Base-by-base conservation (phyloP, 2,329 filamentous ascomycete genomes). In the Sclerotinia trifoliorum region DNA sequence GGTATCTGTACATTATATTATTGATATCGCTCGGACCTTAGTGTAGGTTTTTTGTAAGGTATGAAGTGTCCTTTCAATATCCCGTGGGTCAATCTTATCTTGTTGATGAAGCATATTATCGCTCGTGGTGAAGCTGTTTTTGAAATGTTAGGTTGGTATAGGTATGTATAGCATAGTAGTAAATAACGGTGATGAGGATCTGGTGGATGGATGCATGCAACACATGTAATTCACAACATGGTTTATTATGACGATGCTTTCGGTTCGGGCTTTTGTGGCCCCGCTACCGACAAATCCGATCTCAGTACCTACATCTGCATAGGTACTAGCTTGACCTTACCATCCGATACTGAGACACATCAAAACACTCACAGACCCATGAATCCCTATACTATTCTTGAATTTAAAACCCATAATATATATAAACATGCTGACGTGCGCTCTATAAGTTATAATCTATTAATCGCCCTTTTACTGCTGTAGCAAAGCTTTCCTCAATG, bases 61-160 rank as follows among this genome's bases (percentile, higher is more conserved):
- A 51, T 21, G 21, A 62, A 62, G 29, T 62, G 60, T 62, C 60
- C 60, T 62, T 51, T 62, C 60, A 26, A 62, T 42, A 26, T 51
- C 46, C 60, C 29, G 58, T 19, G 44, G 58, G 57, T 61, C 42
- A 35, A 48, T 61, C 44, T 21, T 17, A 29, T 48, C n/a, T 61
- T 48, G 26, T 49, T 35, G 29, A 24, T 61, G 35, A 10, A 24
- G 42, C 29, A 61, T 62, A 46, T 19, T 51, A 51, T 51, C 60
- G 60, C 60, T 21, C n/a, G 29, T 51, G 26, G 60, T 51, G 46
- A 63, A 63, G 60, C 60, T n/a, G 19, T 58, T 11, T 3, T 19
- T 44, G 35, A 26, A 58, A 58, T 42, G 39, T 17, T 42, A 42
- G 15, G 39, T 42, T 5, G 39, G 39, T 17, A 42, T 17, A 42